Conservation (phyloP, 1,284 basidiomycete species). For the Ganoderma boninense region DNA sequence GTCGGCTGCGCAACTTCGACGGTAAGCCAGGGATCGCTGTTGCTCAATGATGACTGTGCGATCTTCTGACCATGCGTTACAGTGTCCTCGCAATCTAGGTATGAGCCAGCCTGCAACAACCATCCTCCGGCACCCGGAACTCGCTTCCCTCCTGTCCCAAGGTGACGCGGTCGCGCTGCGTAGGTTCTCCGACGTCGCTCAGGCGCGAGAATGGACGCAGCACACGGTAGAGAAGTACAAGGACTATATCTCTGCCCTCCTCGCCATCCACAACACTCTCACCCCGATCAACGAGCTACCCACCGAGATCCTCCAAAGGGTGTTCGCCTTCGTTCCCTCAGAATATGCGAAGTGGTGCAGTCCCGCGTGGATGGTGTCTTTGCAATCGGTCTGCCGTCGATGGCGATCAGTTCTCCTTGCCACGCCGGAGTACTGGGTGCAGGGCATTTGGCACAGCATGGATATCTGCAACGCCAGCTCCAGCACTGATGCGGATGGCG, state of each 20-base stretch:
- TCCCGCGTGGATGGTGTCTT: background rate
- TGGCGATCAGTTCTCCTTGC: slow-evolving; percentile 6
- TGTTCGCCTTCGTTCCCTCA: background rate
- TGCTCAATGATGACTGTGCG: too few relatives aligned
- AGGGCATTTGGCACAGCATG: background rate
- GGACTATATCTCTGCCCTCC: background rate
- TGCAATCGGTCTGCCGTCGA: slow-evolving; percentile 1
- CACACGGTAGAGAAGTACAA: background rate
- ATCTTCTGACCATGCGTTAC: too few relatives aligned
- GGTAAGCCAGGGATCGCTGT: too few relatives aligned
- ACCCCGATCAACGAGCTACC: slow-evolving; percentile 2
- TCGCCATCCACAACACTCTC: background rate
- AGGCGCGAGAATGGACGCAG: background rate
- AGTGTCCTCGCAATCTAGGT: too few relatives aligned
- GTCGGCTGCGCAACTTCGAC: too few relatives aligned
- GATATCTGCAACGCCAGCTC: background rate
- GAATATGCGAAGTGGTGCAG: background rate
- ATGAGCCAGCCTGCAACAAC: too few relatives aligned
- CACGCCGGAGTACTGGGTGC: background rate
- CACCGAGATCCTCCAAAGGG: slow-evolving; percentile 5
- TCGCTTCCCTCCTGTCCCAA: too few relatives aligned
- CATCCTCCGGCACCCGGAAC: too few relatives aligned
- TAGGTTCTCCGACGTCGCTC: background rate
- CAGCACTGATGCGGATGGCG: background rate
- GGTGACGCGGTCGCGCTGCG: too few relatives aligned